Evolutionary conservation across 2,329 filamentous ascomycete species (phyloP), one percentile per base, ranked within the genome.

Genomic region (Fusarium nygamai): DNA sequence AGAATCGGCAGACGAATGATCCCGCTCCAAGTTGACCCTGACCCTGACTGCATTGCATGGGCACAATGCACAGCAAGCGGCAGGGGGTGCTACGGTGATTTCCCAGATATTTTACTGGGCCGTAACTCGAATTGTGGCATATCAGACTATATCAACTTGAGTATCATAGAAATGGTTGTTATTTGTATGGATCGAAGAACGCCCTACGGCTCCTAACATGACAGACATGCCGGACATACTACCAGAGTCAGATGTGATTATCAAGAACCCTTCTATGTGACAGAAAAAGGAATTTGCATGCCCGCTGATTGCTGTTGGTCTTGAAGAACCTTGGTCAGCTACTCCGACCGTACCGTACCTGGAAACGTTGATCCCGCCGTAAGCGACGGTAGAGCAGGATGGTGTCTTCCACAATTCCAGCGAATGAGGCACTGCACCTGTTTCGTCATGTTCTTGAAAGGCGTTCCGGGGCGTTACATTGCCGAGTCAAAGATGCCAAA

Each of bases 331-430:
- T 39, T 38, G 63, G 50, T 41, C 44, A 69, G 50, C 43, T 46
- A 33, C 39, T 41, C 46, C 27, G 57, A 33, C 39, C 27, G 57
- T 46, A 51, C 67, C 34, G 67, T 64, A 53, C 67, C 62, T 62
- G 64, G 62, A 74, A 76, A 74, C 67, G 61, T 66, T 59, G 71
- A 47, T 73, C 43, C 76, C 76, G 76, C 76, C 73, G 76, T 78
- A 78, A 78, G 76, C 76, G 76, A 78, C 73, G 63, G 74, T 76
- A 64, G 48, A 34, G 50, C 39, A 44, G 39, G 48, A 39, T 59
- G 53, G 36, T 66, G 60, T 51, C 51, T 33, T 51, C 36, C 29
- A 54, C 38, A 67, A 69, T 53, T 59, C 44, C 41, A 68, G 54
- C 47, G 41, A 69, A 50, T 64, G 48, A 61, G 61, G 61, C 47